phyloP scores from a whole-genome alignment of 768 basidiomycete species.

The Kwoniella botswanensis region DNA sequence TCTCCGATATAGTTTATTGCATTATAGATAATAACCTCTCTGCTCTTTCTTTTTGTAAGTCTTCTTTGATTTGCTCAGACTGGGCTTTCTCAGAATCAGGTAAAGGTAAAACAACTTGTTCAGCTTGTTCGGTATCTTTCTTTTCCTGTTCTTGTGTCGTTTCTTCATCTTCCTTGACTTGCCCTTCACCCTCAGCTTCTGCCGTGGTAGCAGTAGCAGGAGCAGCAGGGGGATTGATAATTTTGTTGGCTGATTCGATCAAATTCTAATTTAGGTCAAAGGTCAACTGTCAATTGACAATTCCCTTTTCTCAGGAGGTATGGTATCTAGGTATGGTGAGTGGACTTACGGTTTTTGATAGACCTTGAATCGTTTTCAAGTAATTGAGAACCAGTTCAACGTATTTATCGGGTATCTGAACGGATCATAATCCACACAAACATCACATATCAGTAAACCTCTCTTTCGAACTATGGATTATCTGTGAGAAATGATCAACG shows the following conservation, averaged over 20 bases:
- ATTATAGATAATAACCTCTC: slow-evolving; percentile 26
- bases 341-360: slow-evolving; percentile 32
- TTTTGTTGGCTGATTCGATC: slow-evolving; percentile 28
- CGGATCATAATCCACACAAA: neutral
- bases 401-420: slow-evolving; percentile 42
- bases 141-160: neutral
- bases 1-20: neutral
- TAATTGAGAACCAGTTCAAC: slow-evolving; percentile 45
- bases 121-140: neutral
- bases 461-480: no score
- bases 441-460: no score
- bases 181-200: neutral
- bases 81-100: neutral
- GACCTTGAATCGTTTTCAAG: slow-evolving; percentile 45
- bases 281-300: neutral
- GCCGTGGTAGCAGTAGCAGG: neutral
- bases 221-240: slow-evolving; percentile 20
- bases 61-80: slow-evolving; percentile 1
- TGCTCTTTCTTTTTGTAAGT: slow-evolving; percentile 31
- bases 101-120: slow-evolving; percentile 1
- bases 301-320: neutral
- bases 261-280: slow-evolving; percentile 10
- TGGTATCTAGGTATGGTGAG: neutral
- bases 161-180: neutral
- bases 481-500: neutral